phyloP scores from a whole-genome alignment of 78 protist species.

The Guillardia theta region DNA sequence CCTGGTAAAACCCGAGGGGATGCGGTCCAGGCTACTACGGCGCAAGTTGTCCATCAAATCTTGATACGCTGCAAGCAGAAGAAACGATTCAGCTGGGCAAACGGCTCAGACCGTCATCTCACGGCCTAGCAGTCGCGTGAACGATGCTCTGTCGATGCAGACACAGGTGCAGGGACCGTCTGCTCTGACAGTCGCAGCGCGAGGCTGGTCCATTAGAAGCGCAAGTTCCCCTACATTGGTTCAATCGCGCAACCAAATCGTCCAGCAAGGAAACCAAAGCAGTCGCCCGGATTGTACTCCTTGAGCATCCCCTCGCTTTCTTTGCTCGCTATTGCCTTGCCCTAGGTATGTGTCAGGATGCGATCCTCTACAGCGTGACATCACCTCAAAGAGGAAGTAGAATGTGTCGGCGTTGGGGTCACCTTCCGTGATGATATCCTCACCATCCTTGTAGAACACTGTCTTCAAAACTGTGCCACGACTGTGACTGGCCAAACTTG shows the following conservation, averaged over 20 bases:
- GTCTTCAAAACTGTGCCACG: neutral
- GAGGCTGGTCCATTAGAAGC: constrained; percentile 4
- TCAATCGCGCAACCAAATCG: too few relatives aligned
- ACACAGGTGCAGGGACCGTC: neutral
- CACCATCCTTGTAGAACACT: neutral
- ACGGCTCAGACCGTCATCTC: too few relatives aligned
- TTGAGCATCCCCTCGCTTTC: neutral
- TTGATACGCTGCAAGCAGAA: too few relatives aligned
- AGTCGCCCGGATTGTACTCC: neutral
- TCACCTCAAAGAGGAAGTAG: neutral
- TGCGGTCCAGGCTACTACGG: too few relatives aligned
- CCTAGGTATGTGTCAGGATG: neutral
- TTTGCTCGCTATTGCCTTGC: neutral
- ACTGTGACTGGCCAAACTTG: neutral
- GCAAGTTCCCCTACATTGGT: neutral
- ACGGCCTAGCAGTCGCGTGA: neutral
- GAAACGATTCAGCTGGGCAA: too few relatives aligned
- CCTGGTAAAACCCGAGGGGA: too few relatives aligned
- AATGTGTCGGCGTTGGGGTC: neutral
- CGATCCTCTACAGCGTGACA: neutral
- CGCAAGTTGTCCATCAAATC: too few relatives aligned
- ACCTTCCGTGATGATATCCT: neutral
- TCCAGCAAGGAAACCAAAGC: neutral
- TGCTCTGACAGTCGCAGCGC: neutral
- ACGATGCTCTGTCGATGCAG: neutral